A percentile compares a stretch with the other conserved stretches of the same genome.
Evolutionary conservation across 352 stramenopile species (phyloP).

Genomic region (Globisporangium recalcitrans): DNA sequence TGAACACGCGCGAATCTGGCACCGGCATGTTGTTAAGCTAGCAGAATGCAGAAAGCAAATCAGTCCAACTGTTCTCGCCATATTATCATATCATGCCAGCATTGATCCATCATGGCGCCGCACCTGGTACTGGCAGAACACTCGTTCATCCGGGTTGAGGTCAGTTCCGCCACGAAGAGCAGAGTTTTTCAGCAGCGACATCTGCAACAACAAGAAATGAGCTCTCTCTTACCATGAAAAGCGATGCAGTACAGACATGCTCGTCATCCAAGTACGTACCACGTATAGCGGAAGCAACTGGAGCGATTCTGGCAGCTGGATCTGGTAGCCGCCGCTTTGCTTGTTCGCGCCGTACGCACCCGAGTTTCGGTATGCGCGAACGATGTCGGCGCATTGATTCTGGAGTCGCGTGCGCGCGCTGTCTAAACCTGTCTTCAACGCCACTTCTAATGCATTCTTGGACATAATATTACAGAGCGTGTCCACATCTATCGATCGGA

Average conservation of each 20-base stretch:
- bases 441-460: slow-evolving; percentile 93
- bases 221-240: neutral
- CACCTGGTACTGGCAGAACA: slow-evolving; percentile 89
- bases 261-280: slow-evolving; percentile 32
- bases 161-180: slow-evolving; percentile 95
- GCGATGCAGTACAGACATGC: slow-evolving; percentile 6
- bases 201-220: slow-evolving; percentile 33
- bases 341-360: slow-evolving; percentile 63
- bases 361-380: slow-evolving; percentile 86
- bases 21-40: slow-evolving; percentile 93
- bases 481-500: slow-evolving; percentile 91
- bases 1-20: slow-evolving; percentile 88
- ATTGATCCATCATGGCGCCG: neutral
- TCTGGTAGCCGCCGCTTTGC: slow-evolving; percentile 62
- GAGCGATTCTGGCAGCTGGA: slow-evolving; percentile 88
- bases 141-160: slow-evolving; percentile 94
- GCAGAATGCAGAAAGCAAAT: slow-evolving; percentile 7
- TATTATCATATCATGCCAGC: neutral
- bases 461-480: slow-evolving; percentile 93
- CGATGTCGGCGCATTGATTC: slow-evolving; percentile 90
- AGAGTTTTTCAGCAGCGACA: slow-evolving; percentile 97
- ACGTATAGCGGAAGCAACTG: slow-evolving; percentile 95
- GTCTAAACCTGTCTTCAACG: slow-evolving; percentile 93
- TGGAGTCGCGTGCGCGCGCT: slow-evolving; percentile 91
- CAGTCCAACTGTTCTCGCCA: neutral